Base-by-base conservation (phyloP, 2,329 filamentous ascomycete species). In the Mycocentrospora acerina region DNA sequence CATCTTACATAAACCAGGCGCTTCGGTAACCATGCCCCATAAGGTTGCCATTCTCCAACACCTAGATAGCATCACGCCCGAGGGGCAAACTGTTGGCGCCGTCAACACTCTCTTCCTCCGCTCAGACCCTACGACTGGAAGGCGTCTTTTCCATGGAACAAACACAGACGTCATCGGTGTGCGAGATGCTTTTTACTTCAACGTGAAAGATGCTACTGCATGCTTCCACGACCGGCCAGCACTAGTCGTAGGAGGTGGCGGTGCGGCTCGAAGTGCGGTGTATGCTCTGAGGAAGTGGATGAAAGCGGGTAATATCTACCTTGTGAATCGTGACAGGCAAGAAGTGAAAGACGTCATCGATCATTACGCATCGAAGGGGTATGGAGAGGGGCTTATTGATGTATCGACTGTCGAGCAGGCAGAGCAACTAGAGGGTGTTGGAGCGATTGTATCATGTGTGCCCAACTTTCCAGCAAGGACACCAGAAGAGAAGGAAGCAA, bases 101-200 rank as follows among this genome's bases (percentile, higher is more conserved):
- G 83, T 85, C 68, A 91, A 93, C 73, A 91, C 86, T 1, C 77
- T 91, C 37, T 90, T 85, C 70, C 63, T 86, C 32, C 74, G 78
- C 13, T 66, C 71, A 29, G 70, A 73, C 34, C 62, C 65, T 1
- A 51, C 63, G 24, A 66, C 73, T 37, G 74, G 77, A 38, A 67
- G 68, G 29, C 71, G 75, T 15, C 58, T 77, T 35, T 80, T 80
- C 49, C 81, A 85, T 64, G 87, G 87, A 40, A 85, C 86, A 30
- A 90, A 93, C 71, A 91, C 87, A 4, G 88, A 91, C 66, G 85
- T 85, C 44, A 76, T 89, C 38, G 87, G 88, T 19, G 83, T 91
- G 46, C 78, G 85, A 14, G 85, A 90, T 59, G 79, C 84, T 7
- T 86, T 91, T 55, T 67, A 69, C 52, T 57, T 70, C 19, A 72